Base-by-base conservation (phyloP, 1,284 basidiomycete species). In the Sanghuangporus baumii region DNA sequence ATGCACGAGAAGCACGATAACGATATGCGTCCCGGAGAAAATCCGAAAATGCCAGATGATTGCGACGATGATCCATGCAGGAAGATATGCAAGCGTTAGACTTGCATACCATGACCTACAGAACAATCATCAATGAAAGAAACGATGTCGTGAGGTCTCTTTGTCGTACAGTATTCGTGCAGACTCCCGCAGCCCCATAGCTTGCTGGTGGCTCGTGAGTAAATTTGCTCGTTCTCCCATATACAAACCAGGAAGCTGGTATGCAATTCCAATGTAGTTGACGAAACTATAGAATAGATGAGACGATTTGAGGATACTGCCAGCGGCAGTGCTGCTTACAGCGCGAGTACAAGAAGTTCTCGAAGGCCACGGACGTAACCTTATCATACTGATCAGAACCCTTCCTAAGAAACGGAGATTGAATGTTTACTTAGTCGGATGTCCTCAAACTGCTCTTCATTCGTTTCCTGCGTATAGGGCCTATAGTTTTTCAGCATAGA, bases 241-340 rank as follows among this genome's bases (percentile, higher is more conserved):
- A 62, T 88, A 81, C 9, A 84, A 79, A 3, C 88, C 89, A 6
- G 88, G 85, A 2, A 90, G 80, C 62, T 91, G 88, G 69, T 91
- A 91, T 0, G 83, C 77, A 47, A 91, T 85, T 9, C 87, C 87
- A 26, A 89, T 73, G 71, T 80, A 90, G 64, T 80, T 81, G 31
- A 90, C 74, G 67, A 89, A 89, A 37, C 84, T 86, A 57, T 14
- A 3, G 64, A 65, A 18, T 14, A 55, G 36, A 11, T 57, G 23
- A 37, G 9, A 18, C 14, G 9, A 18, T 16, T 3, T n/a, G 41
- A 6, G 11, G 11, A 20, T 23, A n/a, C 20, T 6, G 48, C 37
- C 18, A 14, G 54, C 18, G 51, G 20, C 6, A 52, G 37, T 43
- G 5, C 23, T 1, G 71, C 81, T 67, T 66, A 84, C 81, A 87